A percentile compares a stretch with the other conserved stretches of the same genome.
These are phyloP conservation scores for Sporisorium exsertum DNA, from an alignment of 1,284 basidiomycete genomes.

Conservation along the genomic window DNA sequence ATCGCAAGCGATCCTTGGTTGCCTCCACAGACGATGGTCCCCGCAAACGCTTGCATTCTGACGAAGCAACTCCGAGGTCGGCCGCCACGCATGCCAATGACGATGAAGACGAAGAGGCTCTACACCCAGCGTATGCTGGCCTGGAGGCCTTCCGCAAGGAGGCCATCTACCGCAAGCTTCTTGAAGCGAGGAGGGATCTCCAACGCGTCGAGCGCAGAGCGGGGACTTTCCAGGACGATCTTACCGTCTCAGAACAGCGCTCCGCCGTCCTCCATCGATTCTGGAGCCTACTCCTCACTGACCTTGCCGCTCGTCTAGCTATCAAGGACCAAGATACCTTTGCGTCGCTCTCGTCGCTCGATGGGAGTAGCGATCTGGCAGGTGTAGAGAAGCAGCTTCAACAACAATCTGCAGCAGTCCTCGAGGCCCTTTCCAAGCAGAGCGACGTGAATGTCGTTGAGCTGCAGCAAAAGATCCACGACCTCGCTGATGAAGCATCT, in stretches of 20 bases:
- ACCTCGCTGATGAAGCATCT: conserved; percentile 45
- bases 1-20: conserved; percentile 56
- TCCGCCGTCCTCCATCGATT: conserved; percentile 51
- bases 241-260: conserved; percentile 42
- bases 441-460: conserved; percentile 43
- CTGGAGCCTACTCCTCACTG: conserved; percentile 49
- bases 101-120: conserved; percentile 37
- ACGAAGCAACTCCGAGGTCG: conserved; percentile 18
- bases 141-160: conserved; percentile 63
- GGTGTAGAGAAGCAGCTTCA: conserved; percentile 36
- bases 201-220: conserved; percentile 39
- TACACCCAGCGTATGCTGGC: conserved; percentile 34
- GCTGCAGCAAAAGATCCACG: conserved; percentile 42
- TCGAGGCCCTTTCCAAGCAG: conserved; percentile 43
- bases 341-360: conserved; percentile 16
- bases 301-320: conserved; percentile 33
- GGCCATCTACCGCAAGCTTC: conserved; percentile 63
- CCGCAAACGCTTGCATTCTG: conserved; percentile 45
- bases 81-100: conserved; percentile 33
- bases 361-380: conserved; percentile 19
- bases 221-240: conserved; percentile 23
- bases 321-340: conserved; percentile 42
- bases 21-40: conserved; percentile 32
- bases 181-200: conserved; percentile 56
- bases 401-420: conserved; percentile 27